Conservation (phyloP, 176 grass and related monocot species). For the Cymbopogon citratus region DNA sequence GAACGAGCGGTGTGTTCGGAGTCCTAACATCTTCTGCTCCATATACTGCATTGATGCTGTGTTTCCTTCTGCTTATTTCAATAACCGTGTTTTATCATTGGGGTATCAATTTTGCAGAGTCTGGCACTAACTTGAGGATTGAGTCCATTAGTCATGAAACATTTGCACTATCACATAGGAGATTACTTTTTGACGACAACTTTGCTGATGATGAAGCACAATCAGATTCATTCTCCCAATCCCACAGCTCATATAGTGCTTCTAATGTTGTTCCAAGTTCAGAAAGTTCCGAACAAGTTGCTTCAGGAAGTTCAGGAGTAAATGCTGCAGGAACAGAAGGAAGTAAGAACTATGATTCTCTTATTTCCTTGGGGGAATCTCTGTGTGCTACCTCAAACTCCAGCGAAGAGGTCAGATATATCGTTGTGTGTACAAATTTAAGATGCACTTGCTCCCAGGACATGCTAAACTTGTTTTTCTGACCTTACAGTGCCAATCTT, state of each 20-base stretch:
- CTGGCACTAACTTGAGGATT: slow-evolving; percentile 18
- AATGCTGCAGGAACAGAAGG: slow-evolving; percentile 19
- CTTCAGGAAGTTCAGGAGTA: slow-evolving; percentile 15
- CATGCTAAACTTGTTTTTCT: slow-evolving; percentile 18
- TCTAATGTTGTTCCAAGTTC: slow-evolving; percentile 34
- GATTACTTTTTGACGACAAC: slow-evolving; percentile 34
- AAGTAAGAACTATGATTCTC: slow-evolving; percentile 14
- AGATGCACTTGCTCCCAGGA: neutral
- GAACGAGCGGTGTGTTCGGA: slow-evolving; percentile 28
- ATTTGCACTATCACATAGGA: slow-evolving; percentile 42
- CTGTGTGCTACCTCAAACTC: slow-evolving; percentile 27
- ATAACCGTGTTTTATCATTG: neutral
- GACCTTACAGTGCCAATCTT: slow-evolving; percentile 44
- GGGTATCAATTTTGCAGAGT: slow-evolving; percentile 38
- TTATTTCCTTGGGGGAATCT: slow-evolving; percentile 27
- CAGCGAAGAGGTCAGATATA: slow-evolving; percentile 31
- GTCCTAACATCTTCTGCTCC: neutral
- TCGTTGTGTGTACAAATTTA: neutral
- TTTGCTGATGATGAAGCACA: slow-evolving; percentile 6
- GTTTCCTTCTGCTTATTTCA: neutral
- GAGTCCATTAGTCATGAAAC: slow-evolving; percentile 49
- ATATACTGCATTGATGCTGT: neutral
- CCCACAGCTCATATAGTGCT: slow-evolving; percentile 14
- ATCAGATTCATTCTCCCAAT: slow-evolving; percentile 26
- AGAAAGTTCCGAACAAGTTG: slow-evolving; percentile 21